Evolutionary conservation across 306 rosid species (phyloP), one percentile per base, ranked within the genome.

Genomic region (Parietaria judaica): DNA sequence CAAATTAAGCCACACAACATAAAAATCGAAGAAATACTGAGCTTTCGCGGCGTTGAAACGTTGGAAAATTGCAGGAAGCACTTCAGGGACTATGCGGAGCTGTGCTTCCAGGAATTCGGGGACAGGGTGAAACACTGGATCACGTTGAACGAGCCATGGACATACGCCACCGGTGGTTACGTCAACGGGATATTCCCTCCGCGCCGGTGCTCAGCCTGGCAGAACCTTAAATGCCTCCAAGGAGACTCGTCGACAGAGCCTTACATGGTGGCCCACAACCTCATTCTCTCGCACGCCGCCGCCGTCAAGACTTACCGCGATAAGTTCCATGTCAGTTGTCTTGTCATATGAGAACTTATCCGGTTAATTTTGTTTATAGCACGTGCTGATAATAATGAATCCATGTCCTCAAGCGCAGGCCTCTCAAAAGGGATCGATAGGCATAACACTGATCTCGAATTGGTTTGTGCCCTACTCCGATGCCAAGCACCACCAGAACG

Each of bases 221-320:
- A 66, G 56, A 45, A 67, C 13, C 14, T 56, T 17, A 83, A 73
- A 54, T 88, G 90, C 70, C 73, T 74, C 0, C 88, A 81, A 0
- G 96, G 96, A 1, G 56, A 88, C 68, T 81, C 94, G 0, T 80
- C 70, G 14, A 88, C 79, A 0, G 90, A 88, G 62, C 94, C 96
- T 2, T 88, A 88, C 63, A 14, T 79, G 53, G 79, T 71, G 15
- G 3, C 88, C 0, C 96, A 88, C 54, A n/a, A 81, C 52, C 83
- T 45, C 16, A 74, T 88, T 54, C 83, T 81, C 39, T 76, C 90
- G 65, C 96, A 88, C 67, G 83, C 88, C 7, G 80, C 76, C 0
- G 83, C 86, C 1, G 83, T 72, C 34, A 51, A 72, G n/a, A 39
- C 79, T 16, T 85, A 85, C 8, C 74, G 61, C 66, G 38, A 68